Conservation (phyloP, 2,329 filamentous ascomycete species). For the Arthrobotrys entomopaga region DNA sequence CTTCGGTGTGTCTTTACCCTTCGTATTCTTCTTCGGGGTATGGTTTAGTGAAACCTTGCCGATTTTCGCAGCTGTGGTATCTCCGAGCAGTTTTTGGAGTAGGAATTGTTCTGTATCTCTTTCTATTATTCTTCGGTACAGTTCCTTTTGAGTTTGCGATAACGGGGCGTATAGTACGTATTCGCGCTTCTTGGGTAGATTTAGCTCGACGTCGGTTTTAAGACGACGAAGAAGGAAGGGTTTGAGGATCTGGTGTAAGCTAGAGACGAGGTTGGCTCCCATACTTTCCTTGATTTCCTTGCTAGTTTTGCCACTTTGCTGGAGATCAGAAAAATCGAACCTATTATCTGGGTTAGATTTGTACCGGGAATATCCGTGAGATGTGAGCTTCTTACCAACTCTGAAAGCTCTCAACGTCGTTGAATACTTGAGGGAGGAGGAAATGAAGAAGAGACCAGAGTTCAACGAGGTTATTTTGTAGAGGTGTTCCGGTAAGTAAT, state of each 20-base stretch:
- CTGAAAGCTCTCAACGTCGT: constrained; percentile 91
- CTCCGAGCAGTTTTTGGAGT: constrained; percentile 55
- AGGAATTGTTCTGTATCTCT: constrained; percentile 70
- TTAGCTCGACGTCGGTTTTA: constrained; percentile 90
- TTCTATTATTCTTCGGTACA: constrained; percentile 88
- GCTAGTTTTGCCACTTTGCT: constrained; percentile 81
- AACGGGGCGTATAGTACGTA: constrained; percentile 95
- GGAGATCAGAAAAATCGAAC: constrained; percentile 88
- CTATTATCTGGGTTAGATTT: not conserved
- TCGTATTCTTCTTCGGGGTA: constrained; percentile 22
- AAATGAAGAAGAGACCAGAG: constrained; percentile 96
- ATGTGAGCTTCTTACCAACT: constrained; percentile 69
- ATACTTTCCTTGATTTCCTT: constrained; percentile 82
- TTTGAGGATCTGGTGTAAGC: constrained; percentile 91
- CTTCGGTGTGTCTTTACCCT: constrained; percentile 36
- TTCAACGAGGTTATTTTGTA: constrained; percentile 93
- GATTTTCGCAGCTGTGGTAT: constrained; percentile 5
- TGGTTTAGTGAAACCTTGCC: constrained; percentile 1
- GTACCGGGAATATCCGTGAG: no score
- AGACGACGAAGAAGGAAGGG: constrained; percentile 87
- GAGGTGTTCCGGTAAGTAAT: constrained; percentile 90
- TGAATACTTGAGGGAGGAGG: constrained; percentile 89
- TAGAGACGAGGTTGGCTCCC: constrained; percentile 81
- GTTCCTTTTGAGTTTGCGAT: constrained; percentile 86
- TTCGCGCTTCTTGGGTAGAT: constrained; percentile 94